Evolutionary conservation across 2,329 filamentous ascomycete species (phyloP).

Genomic region (Diaporthe sp.): DNA sequence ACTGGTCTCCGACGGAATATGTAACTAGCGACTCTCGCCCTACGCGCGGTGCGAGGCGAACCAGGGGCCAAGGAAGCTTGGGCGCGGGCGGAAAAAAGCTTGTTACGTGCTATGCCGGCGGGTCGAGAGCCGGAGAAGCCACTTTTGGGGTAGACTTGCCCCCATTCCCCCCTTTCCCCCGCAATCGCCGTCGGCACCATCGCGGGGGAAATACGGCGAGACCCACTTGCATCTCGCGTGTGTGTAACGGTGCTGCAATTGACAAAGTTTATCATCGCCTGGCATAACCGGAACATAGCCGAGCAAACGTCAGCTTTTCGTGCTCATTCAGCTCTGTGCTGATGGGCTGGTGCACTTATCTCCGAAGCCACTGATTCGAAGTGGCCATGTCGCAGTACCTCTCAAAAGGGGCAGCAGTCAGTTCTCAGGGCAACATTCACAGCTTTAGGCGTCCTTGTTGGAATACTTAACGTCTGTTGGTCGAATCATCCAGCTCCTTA

Average conservation of each 20-base stretch:
- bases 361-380: background rate
- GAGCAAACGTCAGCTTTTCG: background rate
- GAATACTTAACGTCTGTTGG: background rate
- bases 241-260: too few relatives aligned
- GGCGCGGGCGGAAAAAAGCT: slow-evolving; percentile 20
- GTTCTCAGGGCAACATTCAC: background rate
- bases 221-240: too few relatives aligned
- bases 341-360: background rate
- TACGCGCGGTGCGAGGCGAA: background rate
- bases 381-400: background rate
- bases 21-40: background rate
- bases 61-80: slow-evolving; percentile 16
- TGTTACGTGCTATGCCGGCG: background rate
- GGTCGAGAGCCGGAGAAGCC: background rate
- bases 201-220: background rate
- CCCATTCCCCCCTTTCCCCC: background rate
- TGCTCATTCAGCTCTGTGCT: background rate
- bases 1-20: background rate
- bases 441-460: too few relatives aligned
- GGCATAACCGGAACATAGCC: background rate
- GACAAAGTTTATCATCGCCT: background rate
- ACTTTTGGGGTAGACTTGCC: background rate
- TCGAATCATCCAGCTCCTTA: background rate
- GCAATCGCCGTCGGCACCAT: background rate
- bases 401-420: background rate